A percentile compares a stretch with the other conserved stretches of the same genome.
phyloP scores from a whole-genome alignment of 306 rosid genomes.

The Cucurbita pepo region DNA sequence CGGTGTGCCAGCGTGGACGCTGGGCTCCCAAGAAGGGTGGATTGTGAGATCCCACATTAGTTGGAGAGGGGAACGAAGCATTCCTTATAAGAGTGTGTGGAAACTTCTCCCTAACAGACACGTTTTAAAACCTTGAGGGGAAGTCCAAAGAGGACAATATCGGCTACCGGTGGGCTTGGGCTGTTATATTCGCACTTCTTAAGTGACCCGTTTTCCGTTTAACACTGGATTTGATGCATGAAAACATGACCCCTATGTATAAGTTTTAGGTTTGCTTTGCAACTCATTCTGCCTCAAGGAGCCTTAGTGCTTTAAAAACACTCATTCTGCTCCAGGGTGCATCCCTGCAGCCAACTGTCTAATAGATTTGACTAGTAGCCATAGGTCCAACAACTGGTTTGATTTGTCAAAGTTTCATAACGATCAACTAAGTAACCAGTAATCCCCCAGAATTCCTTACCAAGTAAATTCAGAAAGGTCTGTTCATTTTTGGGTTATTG shows the following conservation, averaged over 20 bases:
- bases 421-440: background rate
- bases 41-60: too few species aligned
- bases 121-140: too few species aligned
- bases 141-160: too few species aligned
- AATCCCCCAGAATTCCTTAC: background rate
- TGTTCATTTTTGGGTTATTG: background rate
- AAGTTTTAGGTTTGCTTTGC: background rate
- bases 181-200: background rate
- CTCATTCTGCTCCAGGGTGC: background rate
- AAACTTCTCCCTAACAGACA: too few species aligned
- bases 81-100: too few species aligned
- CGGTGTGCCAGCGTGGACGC: too few species aligned
- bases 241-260: background rate
- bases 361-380: background rate
- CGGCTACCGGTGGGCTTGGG: too few species aligned
- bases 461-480: background rate
- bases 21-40: too few species aligned
- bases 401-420: background rate
- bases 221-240: background rate
- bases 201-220: background rate
- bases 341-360: background rate
- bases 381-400: background rate
- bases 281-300: background rate
- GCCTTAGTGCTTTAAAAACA: too few species aligned
- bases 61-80: too few species aligned